Conservation (phyloP, 805 yeast genomes). For the Cyberlindnera bimundalis region DNA sequence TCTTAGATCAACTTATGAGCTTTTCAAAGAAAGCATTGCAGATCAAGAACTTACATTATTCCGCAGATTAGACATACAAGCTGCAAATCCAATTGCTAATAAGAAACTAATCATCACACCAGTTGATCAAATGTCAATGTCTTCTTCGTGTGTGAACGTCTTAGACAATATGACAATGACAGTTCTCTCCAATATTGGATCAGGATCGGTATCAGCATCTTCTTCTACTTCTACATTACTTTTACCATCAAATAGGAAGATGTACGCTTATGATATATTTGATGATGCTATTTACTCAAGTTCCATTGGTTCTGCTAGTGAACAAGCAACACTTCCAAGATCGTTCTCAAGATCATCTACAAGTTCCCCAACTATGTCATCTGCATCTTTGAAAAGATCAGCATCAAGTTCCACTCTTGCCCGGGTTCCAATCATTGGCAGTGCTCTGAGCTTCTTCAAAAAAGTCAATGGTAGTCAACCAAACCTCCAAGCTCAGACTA, state of each 20-base stretch:
- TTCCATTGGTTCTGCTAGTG: conserved; percentile 13
- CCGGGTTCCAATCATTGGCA: conserved; percentile 22
- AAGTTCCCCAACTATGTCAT: conserved; percentile 9
- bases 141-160: conserved; percentile 20
- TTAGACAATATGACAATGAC: conserved; percentile 5
- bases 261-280: conserved; percentile 60
- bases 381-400: conserved; percentile 15
- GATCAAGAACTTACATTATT: conserved; percentile 1
- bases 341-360: conserved; percentile 1
- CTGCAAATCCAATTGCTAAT: conserved; percentile 42
- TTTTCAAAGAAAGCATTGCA: conserved; percentile 4
- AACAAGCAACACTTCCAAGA: background rate
- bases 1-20: conserved; percentile 7
- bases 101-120: conserved; percentile 43
- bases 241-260: conserved; percentile 30
- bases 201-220: background rate
- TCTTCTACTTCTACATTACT: conserved; percentile 17
- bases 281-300: conserved; percentile 58
- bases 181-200: conserved; percentile 1
- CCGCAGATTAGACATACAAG: conserved; percentile 14
- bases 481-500: conserved; percentile 6
- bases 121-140: conserved; percentile 5
- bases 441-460: conserved; percentile 26
- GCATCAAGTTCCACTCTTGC: conserved; percentile 21
- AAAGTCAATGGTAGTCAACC: conserved; percentile 17